These are phyloP conservation scores for Pichia sp. DNA, from an alignment of 1,139 yeast genomes.

Conservation along the genomic window DNA sequence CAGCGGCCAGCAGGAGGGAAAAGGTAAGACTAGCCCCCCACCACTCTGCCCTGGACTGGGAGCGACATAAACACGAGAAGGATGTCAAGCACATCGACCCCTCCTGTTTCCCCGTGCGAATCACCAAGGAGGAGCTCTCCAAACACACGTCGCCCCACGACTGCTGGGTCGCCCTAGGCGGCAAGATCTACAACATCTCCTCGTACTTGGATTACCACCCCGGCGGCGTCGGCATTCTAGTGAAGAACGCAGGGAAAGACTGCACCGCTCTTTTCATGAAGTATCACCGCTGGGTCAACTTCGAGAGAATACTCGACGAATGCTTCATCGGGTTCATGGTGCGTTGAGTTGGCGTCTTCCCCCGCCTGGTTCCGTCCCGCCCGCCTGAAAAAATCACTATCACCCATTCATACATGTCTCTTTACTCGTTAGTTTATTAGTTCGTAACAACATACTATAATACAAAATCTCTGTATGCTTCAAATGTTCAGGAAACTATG, in stretches of 20 bases:
- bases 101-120: slow-evolving; percentile 41
- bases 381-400: no score
- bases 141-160: slow-evolving; percentile 58
- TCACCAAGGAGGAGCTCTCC: slow-evolving; percentile 56
- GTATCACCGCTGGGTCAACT: slow-evolving; percentile 88
- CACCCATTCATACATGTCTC: background rate
- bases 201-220: slow-evolving; percentile 86
- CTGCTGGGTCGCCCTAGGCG: slow-evolving; percentile 82
- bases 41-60: slow-evolving; percentile 88
- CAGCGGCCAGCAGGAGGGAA: slow-evolving; percentile 28
- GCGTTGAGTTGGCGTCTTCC: background rate
- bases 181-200: slow-evolving; percentile 80
- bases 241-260: slow-evolving; percentile 81
- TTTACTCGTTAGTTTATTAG: background rate
- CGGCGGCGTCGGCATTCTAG: slow-evolving; percentile 78
- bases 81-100: slow-evolving; percentile 35
- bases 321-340: slow-evolving; percentile 73
- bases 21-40: slow-evolving; percentile 73
- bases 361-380: no score
- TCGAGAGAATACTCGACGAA: slow-evolving; percentile 71
- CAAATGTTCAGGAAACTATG: background rate
- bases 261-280: slow-evolving; percentile 76
- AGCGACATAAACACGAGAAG: slow-evolving; percentile 42
- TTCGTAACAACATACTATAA: background rate
- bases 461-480: background rate